phyloP scores from a whole-genome alignment of 441 rosid species.

The Codiaeum variegatum region DNA sequence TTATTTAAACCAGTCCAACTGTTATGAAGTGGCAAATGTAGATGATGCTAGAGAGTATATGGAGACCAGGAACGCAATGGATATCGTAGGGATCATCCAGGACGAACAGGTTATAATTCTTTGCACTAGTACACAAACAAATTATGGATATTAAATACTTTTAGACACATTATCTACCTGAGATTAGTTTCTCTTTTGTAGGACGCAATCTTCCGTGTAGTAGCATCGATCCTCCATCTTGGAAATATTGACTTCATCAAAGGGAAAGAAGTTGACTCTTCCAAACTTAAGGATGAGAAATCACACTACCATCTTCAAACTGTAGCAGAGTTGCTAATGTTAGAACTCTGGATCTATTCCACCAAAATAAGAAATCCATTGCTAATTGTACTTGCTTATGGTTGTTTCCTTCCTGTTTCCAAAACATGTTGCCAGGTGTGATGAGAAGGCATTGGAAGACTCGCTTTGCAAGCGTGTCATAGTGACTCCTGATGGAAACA shows the following conservation, averaged over 20 bases:
- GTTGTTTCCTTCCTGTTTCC: constrained; percentile 6
- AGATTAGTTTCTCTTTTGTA: constrained; percentile 20
- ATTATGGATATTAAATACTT: neutral
- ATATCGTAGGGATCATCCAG: constrained; percentile 59
- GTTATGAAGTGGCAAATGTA: constrained; percentile 53
- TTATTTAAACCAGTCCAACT: constrained; percentile 61
- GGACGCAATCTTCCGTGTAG: constrained; percentile 72
- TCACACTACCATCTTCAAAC: constrained; percentile 52
- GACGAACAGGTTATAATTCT: constrained; percentile 48
- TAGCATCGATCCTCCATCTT: constrained; percentile 71
- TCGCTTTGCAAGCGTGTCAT: constrained; percentile 70
- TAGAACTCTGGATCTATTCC: constrained; percentile 10
- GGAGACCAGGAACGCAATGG: constrained; percentile 74
- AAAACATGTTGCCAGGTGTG: constrained; percentile 41
- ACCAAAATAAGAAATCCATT: constrained; percentile 3
- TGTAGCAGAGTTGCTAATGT: constrained; percentile 65
- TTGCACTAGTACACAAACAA: neutral
- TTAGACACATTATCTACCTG: constrained; percentile 4
- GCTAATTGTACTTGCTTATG: neutral
- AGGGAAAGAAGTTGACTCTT: constrained; percentile 66
- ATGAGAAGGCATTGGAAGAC: constrained; percentile 57
- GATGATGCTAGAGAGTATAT: constrained; percentile 64
- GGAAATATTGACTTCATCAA: constrained; percentile 61
- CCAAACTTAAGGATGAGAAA: constrained; percentile 58
- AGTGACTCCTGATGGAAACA: constrained; percentile 68